These are phyloP conservation scores for Brachypodium distachyon DNA, from an alignment of 202 grass and related monocot species.

Conservation along the genomic window DNA sequence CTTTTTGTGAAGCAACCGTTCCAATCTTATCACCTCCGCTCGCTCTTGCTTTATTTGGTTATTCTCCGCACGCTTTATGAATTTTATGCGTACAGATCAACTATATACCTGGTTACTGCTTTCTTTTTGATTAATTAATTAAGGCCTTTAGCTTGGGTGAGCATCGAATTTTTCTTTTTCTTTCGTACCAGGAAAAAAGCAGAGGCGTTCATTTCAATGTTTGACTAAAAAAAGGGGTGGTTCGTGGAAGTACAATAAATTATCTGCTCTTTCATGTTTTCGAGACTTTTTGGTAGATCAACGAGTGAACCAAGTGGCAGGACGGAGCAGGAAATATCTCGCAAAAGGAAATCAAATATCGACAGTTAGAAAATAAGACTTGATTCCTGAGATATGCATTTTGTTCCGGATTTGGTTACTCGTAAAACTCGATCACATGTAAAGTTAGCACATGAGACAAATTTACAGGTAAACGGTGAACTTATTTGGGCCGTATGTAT, in stretches of 20 bases:
- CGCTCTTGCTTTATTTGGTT: conserved; percentile 1
- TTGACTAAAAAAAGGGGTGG: background rate
- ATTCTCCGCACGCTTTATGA: background rate
- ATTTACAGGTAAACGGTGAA: background rate
- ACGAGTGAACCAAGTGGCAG: background rate
- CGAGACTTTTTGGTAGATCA: background rate
- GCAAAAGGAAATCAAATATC: background rate
- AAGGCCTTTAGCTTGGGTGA: background rate
- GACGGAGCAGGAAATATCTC: conserved; percentile 5
- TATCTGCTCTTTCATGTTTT: background rate
- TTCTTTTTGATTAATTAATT: background rate
- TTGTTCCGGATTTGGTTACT: background rate
- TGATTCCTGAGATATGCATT: background rate
- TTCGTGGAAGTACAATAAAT: background rate
- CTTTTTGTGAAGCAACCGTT: background rate
- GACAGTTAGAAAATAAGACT: background rate
- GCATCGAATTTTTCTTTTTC: conserved; percentile 31
- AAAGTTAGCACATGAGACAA: background rate
- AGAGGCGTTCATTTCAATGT: background rate
- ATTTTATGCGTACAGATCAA: background rate
- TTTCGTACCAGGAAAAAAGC: background rate
- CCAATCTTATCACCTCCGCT: conserved; percentile 16
- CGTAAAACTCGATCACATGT: background rate
- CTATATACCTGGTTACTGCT: background rate
- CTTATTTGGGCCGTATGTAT: background rate